These are phyloP conservation scores for Xerocomellus intermedius DNA, from an alignment of 768 basidiomycete genomes.

Conservation along the genomic window DNA sequence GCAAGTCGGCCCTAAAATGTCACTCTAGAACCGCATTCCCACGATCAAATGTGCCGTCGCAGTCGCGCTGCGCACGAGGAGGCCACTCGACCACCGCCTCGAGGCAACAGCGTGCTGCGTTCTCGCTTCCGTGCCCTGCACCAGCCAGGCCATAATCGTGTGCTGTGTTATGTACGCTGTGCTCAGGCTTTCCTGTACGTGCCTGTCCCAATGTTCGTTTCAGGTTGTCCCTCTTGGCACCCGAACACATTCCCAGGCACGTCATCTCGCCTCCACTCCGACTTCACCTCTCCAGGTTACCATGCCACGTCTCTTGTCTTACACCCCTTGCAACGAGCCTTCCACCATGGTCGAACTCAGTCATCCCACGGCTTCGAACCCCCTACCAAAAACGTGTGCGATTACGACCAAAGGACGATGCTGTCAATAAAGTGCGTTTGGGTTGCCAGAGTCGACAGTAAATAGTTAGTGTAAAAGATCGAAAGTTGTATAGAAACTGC, in stretches of 20 bases:
- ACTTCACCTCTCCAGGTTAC: not conserved
- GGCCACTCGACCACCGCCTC: constrained; percentile 16
- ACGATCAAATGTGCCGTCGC: constrained; percentile 9
- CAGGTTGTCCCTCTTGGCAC: constrained; percentile 3
- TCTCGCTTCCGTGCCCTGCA: not conserved
- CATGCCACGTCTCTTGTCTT: not conserved
- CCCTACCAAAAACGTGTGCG: constrained; percentile 13
- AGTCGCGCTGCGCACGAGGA: not conserved
- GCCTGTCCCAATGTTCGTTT: not conserved
- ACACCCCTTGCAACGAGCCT: not conserved
- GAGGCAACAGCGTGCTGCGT: constrained; percentile 15
- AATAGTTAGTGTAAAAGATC: constrained; percentile 29
- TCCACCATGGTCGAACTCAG: not conserved
- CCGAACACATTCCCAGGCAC: constrained; percentile 16
- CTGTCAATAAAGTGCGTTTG: constrained; percentile 10
- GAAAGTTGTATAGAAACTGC: constrained; percentile 22
- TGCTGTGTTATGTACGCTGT: constrained; percentile 11
- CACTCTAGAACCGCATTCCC: constrained; percentile 17
- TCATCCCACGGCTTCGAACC: constrained; percentile 6
- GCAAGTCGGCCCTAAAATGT: constrained; percentile 25
- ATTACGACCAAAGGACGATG: constrained; percentile 19
- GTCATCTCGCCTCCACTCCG: constrained; percentile 6
- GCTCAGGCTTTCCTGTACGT: not conserved
- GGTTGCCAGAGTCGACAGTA: constrained; percentile 20
- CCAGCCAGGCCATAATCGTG: not conserved